These are phyloP conservation scores for Scenedesmus sp. DNA, from an alignment of 163 green algal species.

Conservation along the genomic window DNA sequence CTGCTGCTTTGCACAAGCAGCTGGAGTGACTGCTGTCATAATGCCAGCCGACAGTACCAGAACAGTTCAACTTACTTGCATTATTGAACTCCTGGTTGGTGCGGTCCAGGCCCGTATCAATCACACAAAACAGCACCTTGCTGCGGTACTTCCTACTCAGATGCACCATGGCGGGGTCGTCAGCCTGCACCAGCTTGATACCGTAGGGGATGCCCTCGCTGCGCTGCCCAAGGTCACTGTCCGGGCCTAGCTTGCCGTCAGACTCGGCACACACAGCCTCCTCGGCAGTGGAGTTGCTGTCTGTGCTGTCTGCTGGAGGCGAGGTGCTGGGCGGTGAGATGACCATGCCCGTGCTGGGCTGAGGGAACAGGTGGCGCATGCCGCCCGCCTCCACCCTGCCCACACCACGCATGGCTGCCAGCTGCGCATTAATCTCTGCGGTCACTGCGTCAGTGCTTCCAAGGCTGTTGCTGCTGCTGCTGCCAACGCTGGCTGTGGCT, in stretches of 20 bases:
- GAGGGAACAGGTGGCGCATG: background rate
- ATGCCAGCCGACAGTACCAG: background rate
- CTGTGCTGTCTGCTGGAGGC: background rate
- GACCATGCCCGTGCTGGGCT: background rate
- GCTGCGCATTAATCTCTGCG: background rate
- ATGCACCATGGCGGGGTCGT: background rate
- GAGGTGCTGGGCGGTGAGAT: background rate
- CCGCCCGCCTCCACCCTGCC: background rate
- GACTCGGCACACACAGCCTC: background rate
- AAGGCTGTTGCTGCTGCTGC: background rate
- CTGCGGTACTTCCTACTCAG: background rate
- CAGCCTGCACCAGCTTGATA: background rate
- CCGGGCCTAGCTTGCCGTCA: constrained; percentile 16
- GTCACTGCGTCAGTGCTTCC: background rate
- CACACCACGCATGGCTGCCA: background rate
- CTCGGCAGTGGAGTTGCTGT: background rate
- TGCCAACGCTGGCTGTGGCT: constrained; percentile 19
- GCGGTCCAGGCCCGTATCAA: constrained; percentile 11
- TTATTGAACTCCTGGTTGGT: constrained; percentile 11
- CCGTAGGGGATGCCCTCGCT: background rate
- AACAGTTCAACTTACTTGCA: background rate
- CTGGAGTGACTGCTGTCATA: no score
- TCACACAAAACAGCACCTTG: constrained; percentile 6
- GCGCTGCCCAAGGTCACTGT: background rate
- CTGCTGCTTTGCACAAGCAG: no score